Base-by-base conservation (phyloP, 2,329 filamentous ascomycete genomes). In the Trichoderma asperellum region DNA sequence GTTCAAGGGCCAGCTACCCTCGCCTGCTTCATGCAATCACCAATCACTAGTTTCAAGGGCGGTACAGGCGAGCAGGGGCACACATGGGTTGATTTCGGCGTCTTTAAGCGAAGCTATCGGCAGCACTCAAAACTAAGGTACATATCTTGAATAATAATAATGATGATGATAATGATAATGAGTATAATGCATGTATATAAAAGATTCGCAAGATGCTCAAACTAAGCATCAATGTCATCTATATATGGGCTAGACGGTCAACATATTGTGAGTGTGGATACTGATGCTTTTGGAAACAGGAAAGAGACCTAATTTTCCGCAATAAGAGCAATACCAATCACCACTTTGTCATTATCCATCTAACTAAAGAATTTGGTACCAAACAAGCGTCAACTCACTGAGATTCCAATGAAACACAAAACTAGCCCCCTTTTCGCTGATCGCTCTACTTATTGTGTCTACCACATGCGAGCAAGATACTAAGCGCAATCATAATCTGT, bases 1-100 rank as follows among this genome's bases (percentile, higher is more conserved):
- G 96, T 88, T 96, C 76, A 97, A 94, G 81, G 95, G 96, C 6
- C 81, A 84, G 70, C 71, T 87, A 10, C 81, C 85, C 2, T 79
- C 82, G 4, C 81, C 82, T 27, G 71, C 80, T 56, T 67, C 75
- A 43, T 72, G 72, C 18, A 72, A 77, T 12, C 77, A 82, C 57
- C 75, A 75, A 32, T 74, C 72, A 21, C 76, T 83, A 34, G 75
- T 83, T n/a, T 76, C 79, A 16, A 74, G 75, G n/a, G 82, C 82
- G 18, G 76, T 83, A 14, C 79, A 81, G 68, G 80, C 81, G 2
- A 81, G 82, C 65, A 80, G 79, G 70, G 81, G 79, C 37, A 76
- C 75, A 43, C 76, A 75, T 37, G 73, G 76, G 55, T 75, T 78
- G 14, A 75, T 81, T 12, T 71, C 73, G 10, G 67, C 73, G 16